Evolutionary conservation across 1,284 basidiomycete genomes (phyloP), one percentile per base, ranked within the genome.

Genomic region (Rhodotorula sp.): DNA sequence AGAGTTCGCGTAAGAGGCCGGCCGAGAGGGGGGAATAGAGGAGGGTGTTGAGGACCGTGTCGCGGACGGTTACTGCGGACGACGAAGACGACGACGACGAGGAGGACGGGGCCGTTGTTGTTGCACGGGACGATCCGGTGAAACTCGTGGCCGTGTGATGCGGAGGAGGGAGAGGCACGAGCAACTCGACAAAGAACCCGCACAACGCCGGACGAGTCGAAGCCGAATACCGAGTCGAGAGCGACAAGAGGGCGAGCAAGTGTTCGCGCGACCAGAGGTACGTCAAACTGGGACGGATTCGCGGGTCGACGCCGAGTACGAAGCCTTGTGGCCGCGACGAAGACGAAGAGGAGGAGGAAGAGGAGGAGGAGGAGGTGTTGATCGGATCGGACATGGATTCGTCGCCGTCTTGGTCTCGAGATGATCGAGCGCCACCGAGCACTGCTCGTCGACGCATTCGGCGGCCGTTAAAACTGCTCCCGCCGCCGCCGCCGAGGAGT

Each of bases 1-100:
- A 94, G 43, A 95, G 82, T 78, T 91, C 87, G 52, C 90, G 85
- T 5, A 92, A 83, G 10, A 95, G 80, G 0, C 87, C 84, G n/a
- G 75, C 70, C 1, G 71, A 72, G 45, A 67, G 26, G 2, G 66
- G 66, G 8, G 69, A 52, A 62, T 78, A 80, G 18, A 78, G 77
- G 14, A 84, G 76, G 1, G 79, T 77, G 68, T 83, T 82, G 38
- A 85, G 79, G 6, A 84, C 79, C 0, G 65, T 73, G 62, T 89
- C 87, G 75, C 84, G 84, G 47, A 26, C 21, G 43, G 14, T 21
- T 62, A 84, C 81, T 4, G 84, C 80, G 1, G 90, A 38, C 38
- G 38, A 38, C 87, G 85, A 90, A 90, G 1, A 85, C 0, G 23
- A 82, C 80, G 43, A 83, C 83, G 43, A 91, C 79, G 7, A 85